A percentile compares a stretch with the other conserved stretches of the same genome.
These are phyloP conservation scores for Saccharomycopsis oosterbeekiorum DNA, from an alignment of 805 yeast genomes.

Conservation along the genomic window DNA sequence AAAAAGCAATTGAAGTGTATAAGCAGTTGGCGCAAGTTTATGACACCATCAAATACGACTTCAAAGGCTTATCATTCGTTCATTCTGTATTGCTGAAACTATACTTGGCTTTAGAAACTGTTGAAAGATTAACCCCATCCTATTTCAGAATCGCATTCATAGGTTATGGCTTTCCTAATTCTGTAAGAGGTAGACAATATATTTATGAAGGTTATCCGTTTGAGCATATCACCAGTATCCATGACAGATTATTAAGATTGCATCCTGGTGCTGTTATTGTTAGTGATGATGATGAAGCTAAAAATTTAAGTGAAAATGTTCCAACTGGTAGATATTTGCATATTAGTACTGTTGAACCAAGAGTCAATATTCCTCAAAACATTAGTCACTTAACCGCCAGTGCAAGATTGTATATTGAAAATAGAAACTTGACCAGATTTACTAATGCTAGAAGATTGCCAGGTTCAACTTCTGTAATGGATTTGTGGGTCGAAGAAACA, in stretches of 20 bases:
- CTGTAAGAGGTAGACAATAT: slow-evolving; percentile 65
- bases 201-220: slow-evolving; percentile 81
- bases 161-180: slow-evolving; percentile 77
- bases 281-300: slow-evolving; percentile 46
- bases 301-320: slow-evolving; percentile 35
- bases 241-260: slow-evolving; percentile 58
- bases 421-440: slow-evolving; percentile 62
- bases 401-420: slow-evolving; percentile 64
- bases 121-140: slow-evolving; percentile 67
- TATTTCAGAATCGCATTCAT: slow-evolving; percentile 71
- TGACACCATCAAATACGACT: slow-evolving; percentile 61
- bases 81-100: slow-evolving; percentile 58
- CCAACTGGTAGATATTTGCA: slow-evolving; percentile 67
- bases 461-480: slow-evolving; percentile 59
- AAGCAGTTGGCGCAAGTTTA: slow-evolving; percentile 71
- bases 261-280: slow-evolving; percentile 78
- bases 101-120: slow-evolving; percentile 55
- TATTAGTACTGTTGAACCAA: slow-evolving; percentile 65
- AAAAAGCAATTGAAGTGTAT: slow-evolving; percentile 69
- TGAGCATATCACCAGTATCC: slow-evolving; percentile 78
- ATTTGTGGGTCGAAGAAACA: slow-evolving; percentile 84
- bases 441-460: slow-evolving; percentile 62
- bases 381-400: slow-evolving; percentile 36
- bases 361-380: slow-evolving; percentile 38
- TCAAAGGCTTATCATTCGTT: slow-evolving; percentile 63